Evolutionary conservation across 345 rosid species (phyloP).

Genomic region (Mangifera indica): DNA sequence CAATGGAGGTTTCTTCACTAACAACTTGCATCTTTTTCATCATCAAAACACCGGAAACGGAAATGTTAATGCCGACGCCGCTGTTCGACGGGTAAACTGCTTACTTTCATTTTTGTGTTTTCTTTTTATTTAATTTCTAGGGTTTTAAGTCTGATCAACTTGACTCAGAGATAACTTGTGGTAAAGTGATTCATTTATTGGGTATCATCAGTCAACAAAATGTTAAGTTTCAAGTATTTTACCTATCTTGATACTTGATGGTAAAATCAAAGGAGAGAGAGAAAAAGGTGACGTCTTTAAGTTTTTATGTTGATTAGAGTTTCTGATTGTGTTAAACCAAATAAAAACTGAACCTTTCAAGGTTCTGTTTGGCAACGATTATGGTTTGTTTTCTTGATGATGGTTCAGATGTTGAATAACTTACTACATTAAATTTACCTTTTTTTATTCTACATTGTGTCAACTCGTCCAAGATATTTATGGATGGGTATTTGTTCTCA

Average conservation of each 20-base stretch:
- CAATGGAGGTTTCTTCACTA: conserved; percentile 42
- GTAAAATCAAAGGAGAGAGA: neutral
- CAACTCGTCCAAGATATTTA: neutral
- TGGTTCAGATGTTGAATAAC: conserved; percentile 3
- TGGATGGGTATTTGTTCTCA: conserved; percentile 31
- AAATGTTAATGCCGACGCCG: conserved; percentile 40
- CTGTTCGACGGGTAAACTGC: conserved; percentile 48
- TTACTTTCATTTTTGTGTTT: neutral
- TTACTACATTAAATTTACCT: neutral
- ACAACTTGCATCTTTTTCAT: conserved; percentile 27
- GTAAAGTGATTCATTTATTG: neutral
- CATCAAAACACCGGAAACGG: conserved; percentile 35
- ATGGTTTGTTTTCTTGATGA: neutral
- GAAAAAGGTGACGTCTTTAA: neutral
- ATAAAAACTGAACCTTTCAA: neutral
- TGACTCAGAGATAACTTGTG: neutral
- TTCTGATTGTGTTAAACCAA: neutral
- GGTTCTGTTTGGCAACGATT: neutral
- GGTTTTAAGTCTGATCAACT: conserved; percentile 2
- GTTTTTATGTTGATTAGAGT: neutral
- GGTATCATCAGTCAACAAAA: neutral
- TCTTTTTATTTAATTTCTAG: conserved; percentile 3
- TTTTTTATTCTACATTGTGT: neutral
- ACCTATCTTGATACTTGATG: neutral
- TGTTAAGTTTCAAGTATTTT: neutral